A percentile compares a stretch with the other conserved stretches of the same genome.
phyloP scores from a whole-genome alignment of 2,329 filamentous ascomycete species.

The Aspergillus pseudonomiae region DNA sequence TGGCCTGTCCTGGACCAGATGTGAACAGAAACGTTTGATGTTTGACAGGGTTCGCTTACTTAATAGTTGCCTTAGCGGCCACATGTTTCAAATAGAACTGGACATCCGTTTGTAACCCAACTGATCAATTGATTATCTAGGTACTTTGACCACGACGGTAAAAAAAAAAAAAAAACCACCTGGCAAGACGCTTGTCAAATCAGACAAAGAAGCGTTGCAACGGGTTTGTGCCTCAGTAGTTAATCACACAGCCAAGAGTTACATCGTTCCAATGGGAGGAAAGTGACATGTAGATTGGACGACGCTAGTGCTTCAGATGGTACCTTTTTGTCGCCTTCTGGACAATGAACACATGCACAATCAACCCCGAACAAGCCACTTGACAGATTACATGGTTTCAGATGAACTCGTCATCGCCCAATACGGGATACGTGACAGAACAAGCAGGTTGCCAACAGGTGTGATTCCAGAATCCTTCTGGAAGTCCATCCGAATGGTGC shows the following conservation, averaged over 20 bases:
- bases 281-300: background rate
- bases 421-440: background rate
- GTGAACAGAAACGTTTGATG: background rate
- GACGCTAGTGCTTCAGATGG: slow-evolving; percentile 3
- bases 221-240: background rate
- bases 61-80: background rate
- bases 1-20: background rate
- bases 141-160: background rate
- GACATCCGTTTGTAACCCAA: background rate
- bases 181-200: background rate
- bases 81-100: background rate
- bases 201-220: background rate
- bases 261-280: slow-evolving; percentile 1
- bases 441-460: background rate
- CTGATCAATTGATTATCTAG: background rate
- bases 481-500: slow-evolving; percentile 7
- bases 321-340: background rate
- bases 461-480: slow-evolving; percentile 13
- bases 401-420: background rate
- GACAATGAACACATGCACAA: background rate
- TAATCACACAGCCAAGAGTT: background rate
- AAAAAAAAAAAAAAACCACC: background rate
- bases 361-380: background rate
- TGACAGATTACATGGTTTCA: background rate
- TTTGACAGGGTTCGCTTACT: background rate